Conservation (phyloP, 129 eudicot species). For the Mikania micrantha region DNA sequence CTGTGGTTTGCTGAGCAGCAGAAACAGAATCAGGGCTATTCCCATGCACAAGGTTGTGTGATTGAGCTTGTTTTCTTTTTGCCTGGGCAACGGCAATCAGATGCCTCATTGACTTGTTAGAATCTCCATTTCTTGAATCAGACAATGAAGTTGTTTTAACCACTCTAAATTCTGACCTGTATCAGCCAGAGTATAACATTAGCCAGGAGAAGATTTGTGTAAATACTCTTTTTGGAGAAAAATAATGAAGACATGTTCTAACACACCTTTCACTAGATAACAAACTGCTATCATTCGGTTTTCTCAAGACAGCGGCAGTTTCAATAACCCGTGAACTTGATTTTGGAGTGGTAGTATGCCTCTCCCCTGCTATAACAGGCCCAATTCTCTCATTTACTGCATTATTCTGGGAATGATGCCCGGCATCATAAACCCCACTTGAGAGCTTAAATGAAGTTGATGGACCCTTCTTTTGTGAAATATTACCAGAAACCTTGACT, state of each 20-base stretch:
- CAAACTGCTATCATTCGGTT: constrained; percentile 20
- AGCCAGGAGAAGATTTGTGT: constrained; percentile 9
- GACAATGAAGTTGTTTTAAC: constrained; percentile 24
- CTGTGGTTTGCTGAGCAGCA: constrained; percentile 26
- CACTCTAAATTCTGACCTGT: constrained; percentile 43
- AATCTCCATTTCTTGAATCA: constrained; percentile 46
- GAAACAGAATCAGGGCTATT: constrained; percentile 48
- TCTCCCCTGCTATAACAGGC: constrained; percentile 42
- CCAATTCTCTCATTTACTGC: constrained; percentile 42
- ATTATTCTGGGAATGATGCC: constrained; percentile 27
- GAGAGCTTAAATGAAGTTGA: constrained; percentile 30
- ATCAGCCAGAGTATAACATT: constrained; percentile 15
- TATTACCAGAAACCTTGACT: constrained; percentile 35
- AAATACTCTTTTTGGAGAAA: background rate
- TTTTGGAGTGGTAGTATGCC: constrained; percentile 37
- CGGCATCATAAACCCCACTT: constrained; percentile 26
- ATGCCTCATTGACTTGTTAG: constrained; percentile 63
- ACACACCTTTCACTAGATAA: constrained; percentile 47
- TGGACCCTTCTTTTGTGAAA: constrained; percentile 38
- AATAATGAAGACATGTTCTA: background rate
- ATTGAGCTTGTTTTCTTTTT: constrained; percentile 61
- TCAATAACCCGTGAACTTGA: constrained; percentile 34
- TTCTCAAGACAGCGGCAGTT: constrained; percentile 24
- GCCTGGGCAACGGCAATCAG: constrained; percentile 96
- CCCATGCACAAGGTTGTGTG: constrained; percentile 38